Evolutionary conservation across 2,329 filamentous ascomycete species (phyloP).

Genomic region (Aspergillus puulaauensis): DNA sequence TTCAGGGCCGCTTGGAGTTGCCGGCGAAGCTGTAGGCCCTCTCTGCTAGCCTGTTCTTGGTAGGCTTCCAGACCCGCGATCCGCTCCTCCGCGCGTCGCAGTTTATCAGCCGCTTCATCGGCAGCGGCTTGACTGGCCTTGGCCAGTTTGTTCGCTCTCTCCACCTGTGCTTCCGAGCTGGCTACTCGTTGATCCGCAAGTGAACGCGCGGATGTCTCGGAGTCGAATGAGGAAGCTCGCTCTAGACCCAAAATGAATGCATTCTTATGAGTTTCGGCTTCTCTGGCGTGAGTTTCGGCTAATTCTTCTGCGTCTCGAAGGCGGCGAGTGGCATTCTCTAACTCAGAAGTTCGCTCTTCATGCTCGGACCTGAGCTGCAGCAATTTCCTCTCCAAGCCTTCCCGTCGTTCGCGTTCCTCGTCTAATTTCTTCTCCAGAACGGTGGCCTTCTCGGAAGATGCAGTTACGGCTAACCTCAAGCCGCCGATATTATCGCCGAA

Average conservation of each 20-base stretch:
- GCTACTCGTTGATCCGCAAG: conserved; percentile 57
- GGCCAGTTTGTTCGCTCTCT: conserved; percentile 74
- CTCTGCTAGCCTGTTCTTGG: conserved; percentile 93
- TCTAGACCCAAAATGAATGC: conserved; percentile 81
- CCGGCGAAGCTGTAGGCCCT: conserved; percentile 83
- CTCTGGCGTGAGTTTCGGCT: conserved; percentile 80
- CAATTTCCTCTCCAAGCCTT: conserved; percentile 74
- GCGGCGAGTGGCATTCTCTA: conserved; percentile 71
- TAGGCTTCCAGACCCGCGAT: conserved; percentile 96
- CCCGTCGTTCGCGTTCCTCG: conserved; percentile 75
- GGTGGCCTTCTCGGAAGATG: conserved; percentile 73
- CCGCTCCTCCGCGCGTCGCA: conserved; percentile 89
- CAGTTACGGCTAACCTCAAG: conserved; percentile 72
- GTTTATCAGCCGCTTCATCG: conserved; percentile 80
- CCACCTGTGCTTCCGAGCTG: conserved; percentile 77
- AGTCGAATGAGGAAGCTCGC: conserved; percentile 58
- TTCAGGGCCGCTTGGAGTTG: conserved; percentile 83
- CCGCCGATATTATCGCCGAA: conserved; percentile 71
- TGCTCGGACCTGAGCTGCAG: conserved; percentile 76
- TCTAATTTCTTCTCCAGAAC: conserved; percentile 74
- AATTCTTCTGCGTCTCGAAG: conserved; percentile 85
- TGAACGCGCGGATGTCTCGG: conserved; percentile 35
- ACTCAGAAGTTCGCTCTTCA: conserved; percentile 74
- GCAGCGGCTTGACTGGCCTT: conserved; percentile 88
- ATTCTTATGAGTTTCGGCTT: conserved; percentile 80